Conservation (phyloP, 1,139 yeast genomes). For the Geotrichum armillariae region DNA sequence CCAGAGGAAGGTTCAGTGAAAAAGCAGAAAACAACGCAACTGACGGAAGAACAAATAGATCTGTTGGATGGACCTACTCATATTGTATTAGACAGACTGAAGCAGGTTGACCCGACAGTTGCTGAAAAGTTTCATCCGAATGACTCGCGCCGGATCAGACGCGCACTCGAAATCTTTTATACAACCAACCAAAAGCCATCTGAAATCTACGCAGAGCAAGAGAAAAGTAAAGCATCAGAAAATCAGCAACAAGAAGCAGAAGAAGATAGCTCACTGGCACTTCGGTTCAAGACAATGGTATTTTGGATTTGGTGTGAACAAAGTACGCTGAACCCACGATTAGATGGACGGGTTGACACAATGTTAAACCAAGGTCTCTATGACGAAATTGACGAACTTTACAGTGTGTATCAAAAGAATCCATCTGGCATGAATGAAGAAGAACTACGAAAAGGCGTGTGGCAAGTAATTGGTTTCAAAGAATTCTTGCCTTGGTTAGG, state of each 20-base stretch:
- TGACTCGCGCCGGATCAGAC: conserved; percentile 70
- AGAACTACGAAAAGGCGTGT: conserved; percentile 68
- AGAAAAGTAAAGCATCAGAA: conserved; percentile 32
- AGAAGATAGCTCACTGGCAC: conserved; percentile 32
- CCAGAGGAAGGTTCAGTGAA: neutral
- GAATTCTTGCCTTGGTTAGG: conserved; percentile 83
- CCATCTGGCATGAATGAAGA: conserved; percentile 30
- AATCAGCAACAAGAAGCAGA: conserved; percentile 29
- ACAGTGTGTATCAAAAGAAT: conserved; percentile 26
- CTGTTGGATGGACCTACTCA: conserved; percentile 58
- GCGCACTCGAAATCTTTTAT: conserved; percentile 80
- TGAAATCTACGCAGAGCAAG: conserved; percentile 65
- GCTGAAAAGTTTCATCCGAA: conserved; percentile 89
- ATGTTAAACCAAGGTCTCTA: conserved; percentile 67
- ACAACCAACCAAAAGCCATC: conserved; percentile 70
- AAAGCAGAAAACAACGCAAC: conserved; percentile 21
- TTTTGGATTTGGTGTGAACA: conserved; percentile 86
- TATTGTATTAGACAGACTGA: conserved; percentile 49
- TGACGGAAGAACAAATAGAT: conserved; percentile 41
- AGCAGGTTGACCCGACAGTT: conserved; percentile 63
- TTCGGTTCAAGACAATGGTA: conserved; percentile 66
- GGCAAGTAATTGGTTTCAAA: conserved; percentile 96
- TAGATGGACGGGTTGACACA: conserved; percentile 77
- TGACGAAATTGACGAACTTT: conserved; percentile 64
- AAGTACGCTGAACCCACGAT: conserved; percentile 54